Conservation (phyloP, 2,329 filamentous ascomycete species). For the Xylariaceae sp. region DNA sequence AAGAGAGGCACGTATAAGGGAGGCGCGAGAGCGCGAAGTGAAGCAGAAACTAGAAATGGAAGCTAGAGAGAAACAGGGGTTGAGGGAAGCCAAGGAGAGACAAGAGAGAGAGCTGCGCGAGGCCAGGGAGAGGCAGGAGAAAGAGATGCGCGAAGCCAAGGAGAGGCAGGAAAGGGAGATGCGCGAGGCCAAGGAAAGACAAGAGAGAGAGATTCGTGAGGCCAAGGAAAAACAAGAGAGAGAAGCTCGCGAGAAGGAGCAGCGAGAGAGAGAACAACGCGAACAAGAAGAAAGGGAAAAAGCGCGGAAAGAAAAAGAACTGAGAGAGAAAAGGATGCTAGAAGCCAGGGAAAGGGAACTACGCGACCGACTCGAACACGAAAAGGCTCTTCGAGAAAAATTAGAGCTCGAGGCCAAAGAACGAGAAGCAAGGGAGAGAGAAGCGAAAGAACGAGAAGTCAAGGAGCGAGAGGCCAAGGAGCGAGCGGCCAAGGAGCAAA, state of each 20-base stretch:
- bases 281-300: slow-evolving; percentile 37
- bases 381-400: slow-evolving; percentile 20
- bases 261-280: slow-evolving; percentile 34
- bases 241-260: slow-evolving; percentile 29
- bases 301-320: slow-evolving; percentile 30
- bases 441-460: slow-evolving; percentile 37
- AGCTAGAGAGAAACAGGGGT: slow-evolving; percentile 32
- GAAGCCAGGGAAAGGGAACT: slow-evolving; percentile 38
- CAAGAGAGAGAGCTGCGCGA: slow-evolving; percentile 35
- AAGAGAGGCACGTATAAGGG: slow-evolving; percentile 47
- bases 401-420: slow-evolving; percentile 20
- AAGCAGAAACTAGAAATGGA: slow-evolving; percentile 33
- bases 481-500: slow-evolving; percentile 16
- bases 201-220: slow-evolving; percentile 43
- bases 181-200: slow-evolving; percentile 35
- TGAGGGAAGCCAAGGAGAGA: slow-evolving; percentile 35
- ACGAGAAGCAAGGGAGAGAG: slow-evolving; percentile 32
- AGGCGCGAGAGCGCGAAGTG: slow-evolving; percentile 33
- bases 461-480: slow-evolving; percentile 10
- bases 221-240: slow-evolving; percentile 34
- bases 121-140: slow-evolving; percentile 37
- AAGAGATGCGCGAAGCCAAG: slow-evolving; percentile 39
- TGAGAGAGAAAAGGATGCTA: slow-evolving; percentile 22
- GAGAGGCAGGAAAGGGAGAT: slow-evolving; percentile 35
- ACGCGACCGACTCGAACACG: slow-evolving; percentile 19